Evolutionary conservation across 306 rosid genomes (phyloP).

Genomic region (Vachellia collinsii): DNA sequence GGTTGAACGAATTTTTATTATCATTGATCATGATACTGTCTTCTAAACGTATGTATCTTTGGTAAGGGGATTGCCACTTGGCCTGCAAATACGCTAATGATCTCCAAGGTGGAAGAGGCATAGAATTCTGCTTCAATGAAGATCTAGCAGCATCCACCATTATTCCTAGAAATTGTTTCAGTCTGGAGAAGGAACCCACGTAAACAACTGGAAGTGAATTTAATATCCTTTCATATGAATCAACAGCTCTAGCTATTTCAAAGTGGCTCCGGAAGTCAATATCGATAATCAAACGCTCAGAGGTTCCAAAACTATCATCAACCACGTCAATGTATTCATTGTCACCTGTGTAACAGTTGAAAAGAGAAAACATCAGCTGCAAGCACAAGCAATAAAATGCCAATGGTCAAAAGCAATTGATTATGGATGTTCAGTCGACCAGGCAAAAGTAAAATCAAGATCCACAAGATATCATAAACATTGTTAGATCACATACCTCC

Average conservation of each 20-base stretch:
- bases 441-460: conserved; percentile 21
- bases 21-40: conserved; percentile 27
- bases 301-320: conserved; percentile 51
- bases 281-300: conserved; percentile 82
- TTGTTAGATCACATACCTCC: conserved; percentile 65
- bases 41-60: conserved; percentile 57
- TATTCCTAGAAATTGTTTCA: conserved; percentile 74
- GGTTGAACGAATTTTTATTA: conserved; percentile 43
- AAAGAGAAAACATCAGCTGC: conserved; percentile 31
- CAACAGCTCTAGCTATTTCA: conserved; percentile 98
- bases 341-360: conserved; percentile 63
- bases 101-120: conserved; percentile 99
- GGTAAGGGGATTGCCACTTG: conserved; percentile 85
- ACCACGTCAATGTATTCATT: conserved; percentile 90
- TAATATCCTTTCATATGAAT: conserved; percentile 76
- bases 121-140: conserved; percentile 90
- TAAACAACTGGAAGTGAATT: conserved; percentile 81
- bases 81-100: conserved; percentile 83
- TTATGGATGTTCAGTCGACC: background rate
- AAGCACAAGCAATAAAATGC: conserved; percentile 1
- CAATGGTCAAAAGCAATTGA: conserved; percentile 27
- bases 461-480: conserved; percentile 9
- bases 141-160: conserved; percentile 90
- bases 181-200: conserved; percentile 74
- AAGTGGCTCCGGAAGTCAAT: conserved; percentile 94